These are phyloP conservation scores for Phytophthora sansomeana DNA, from an alignment of 352 stramenopile genomes.

Conservation along the genomic window DNA sequence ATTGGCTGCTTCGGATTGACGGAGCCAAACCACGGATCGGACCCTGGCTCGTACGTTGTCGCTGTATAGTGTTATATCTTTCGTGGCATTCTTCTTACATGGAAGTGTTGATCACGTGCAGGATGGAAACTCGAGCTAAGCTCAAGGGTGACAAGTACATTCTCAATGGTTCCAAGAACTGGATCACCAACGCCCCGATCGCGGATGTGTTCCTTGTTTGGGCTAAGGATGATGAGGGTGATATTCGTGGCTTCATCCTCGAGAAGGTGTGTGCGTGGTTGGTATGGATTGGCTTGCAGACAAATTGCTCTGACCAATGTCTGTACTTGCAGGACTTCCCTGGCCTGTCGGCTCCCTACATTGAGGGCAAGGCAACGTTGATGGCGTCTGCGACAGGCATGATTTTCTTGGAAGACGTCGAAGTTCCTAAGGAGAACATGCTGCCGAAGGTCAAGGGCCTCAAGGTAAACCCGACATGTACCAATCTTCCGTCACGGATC, in stretches of 20 bases:
- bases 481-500: background rate
- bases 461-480: constrained; percentile 47
- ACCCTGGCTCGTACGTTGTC: constrained; percentile 87
- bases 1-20: constrained; percentile 99
- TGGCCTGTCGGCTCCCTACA: constrained; percentile 94
- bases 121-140: constrained; percentile 95
- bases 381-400: constrained; percentile 96
- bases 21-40: constrained; percentile 97
- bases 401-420: constrained; percentile 98
- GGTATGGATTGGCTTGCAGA: background rate
- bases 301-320: background rate
- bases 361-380: constrained; percentile 97
- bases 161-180: constrained; percentile 95
- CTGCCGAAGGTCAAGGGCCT: constrained; percentile 91
- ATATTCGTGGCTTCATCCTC: constrained; percentile 96
- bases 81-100: constrained; percentile 1
- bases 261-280: constrained; percentile 75
- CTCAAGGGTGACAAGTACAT: constrained; percentile 93
- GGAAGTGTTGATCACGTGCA: constrained; percentile 23
- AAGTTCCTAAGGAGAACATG: constrained; percentile 95
- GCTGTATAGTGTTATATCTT: background rate
- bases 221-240: constrained; percentile 95
- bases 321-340: constrained; percentile 82
- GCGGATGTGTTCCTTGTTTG: constrained; percentile 98
- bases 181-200: constrained; percentile 98